Percentiles rank a stretch among this genome's conserved stretches.
Conservation (phyloP, 768 basidiomycete genomes). For the Suillus bovinus region DNA sequence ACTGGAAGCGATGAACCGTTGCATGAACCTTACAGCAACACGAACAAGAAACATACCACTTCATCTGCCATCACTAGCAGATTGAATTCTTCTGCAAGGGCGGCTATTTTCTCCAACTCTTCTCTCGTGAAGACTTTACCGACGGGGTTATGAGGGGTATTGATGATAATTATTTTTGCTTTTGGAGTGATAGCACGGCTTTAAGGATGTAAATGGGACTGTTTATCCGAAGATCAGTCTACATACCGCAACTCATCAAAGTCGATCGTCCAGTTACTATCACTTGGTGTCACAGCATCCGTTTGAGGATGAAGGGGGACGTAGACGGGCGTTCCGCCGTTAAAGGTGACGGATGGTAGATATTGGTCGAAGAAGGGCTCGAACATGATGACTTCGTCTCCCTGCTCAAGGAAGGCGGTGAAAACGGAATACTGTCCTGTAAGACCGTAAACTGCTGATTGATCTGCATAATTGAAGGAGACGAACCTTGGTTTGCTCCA, state of each 20-base stretch:
- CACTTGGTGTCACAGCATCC: constrained; percentile 48
- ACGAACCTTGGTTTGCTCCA: constrained; percentile 92
- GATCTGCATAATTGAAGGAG: not conserved
- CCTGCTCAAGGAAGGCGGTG: constrained; percentile 85
- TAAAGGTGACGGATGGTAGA: constrained; percentile 90
- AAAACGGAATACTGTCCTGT: constrained; percentile 93
- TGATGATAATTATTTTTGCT: constrained; percentile 93
- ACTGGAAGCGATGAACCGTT: constrained; percentile 45
- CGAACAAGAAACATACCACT: constrained; percentile 60
- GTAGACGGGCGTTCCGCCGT: constrained; percentile 89
- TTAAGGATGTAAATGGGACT: not conserved
- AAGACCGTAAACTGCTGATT: constrained; percentile 6
- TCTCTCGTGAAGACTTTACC: constrained; percentile 90
- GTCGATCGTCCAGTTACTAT: constrained; percentile 87
- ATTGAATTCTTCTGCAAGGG: constrained; percentile 88
- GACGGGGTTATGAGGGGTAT: constrained; percentile 98
- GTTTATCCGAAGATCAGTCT: not conserved
- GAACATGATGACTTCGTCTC: constrained; percentile 98
- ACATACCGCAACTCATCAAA: constrained; percentile 81
- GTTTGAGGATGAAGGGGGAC: constrained; percentile 93
- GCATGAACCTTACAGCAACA: not conserved
- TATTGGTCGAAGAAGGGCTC: constrained; percentile 99
- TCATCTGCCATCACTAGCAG: constrained; percentile 94
- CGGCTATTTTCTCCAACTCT: constrained; percentile 86
- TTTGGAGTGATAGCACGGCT: constrained; percentile 84